Base-by-base conservation (phyloP, 169 alveolate genomes). In the Plasmodium adleri region DNA sequence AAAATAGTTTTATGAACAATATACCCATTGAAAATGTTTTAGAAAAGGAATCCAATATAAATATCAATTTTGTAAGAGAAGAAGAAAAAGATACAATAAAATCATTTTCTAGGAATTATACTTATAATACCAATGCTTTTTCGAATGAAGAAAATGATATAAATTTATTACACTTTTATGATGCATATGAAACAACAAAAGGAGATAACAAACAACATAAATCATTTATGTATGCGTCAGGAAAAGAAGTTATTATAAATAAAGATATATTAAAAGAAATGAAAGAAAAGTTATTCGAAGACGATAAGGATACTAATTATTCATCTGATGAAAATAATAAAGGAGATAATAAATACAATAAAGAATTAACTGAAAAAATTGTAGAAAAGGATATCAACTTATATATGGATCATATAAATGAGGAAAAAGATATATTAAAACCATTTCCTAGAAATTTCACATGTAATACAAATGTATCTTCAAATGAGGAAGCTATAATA, bases 181-280 rank as follows among this genome's bases (percentile, higher is more conserved):
- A 15, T 54, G 8, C 15, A 15, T n/a, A 54, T 54, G 15, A 54
- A 13, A 54, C 62, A 54, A n/a, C 24, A 13, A 15, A 54, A 13
- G 20, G 15, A 54, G 20, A 54, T 54, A 12, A 54, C 20, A 54
- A 54, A 15, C 24, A 13, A 15, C 6, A 54, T 54, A 54, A 15
- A n/a, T 72, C 71, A 5, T 72, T 72, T 56, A 56, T 20, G 8
- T 52, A 54, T 56, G 86, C 52, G 24, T 72, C 70, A 32, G 71
- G 71, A 54, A 72, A 72, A 56, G 71, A 26, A 15, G 71, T 54
- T 54, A 54, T 20, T 22, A 54, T 72, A 52, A 72, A 72, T 72
- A 56, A 72, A 28, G 86, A 54, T 24, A 17, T 9, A 7, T 54
- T 72, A 72, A 72, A 54, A 13, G 43, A 32, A 72, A 72, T 54